Conservation (phyloP, 805 yeast genomes). For the Spathaspora passalidarum region DNA sequence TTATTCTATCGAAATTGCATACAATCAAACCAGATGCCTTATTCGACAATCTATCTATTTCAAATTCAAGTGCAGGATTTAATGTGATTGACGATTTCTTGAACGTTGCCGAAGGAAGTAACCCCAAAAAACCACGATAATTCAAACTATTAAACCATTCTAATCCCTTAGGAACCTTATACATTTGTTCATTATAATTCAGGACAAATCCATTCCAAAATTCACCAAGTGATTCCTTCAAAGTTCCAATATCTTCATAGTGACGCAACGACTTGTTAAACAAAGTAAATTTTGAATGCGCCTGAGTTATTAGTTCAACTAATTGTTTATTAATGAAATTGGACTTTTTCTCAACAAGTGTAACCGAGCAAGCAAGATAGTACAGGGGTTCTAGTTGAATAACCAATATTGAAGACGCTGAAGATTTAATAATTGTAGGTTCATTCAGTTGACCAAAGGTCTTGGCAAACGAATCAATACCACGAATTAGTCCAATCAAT, state of each 20-base stretch:
- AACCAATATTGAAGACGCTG: slow-evolving; percentile 24
- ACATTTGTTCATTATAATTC: slow-evolving; percentile 21
- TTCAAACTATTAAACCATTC: slow-evolving; percentile 36
- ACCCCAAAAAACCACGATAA: slow-evolving; percentile 34
- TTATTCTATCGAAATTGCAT: slow-evolving; percentile 21
- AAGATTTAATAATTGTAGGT: slow-evolving; percentile 21
- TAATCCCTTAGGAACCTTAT: slow-evolving; percentile 19
- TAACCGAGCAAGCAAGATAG: slow-evolving; percentile 25
- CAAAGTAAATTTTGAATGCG: slow-evolving; percentile 25
- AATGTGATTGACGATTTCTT: slow-evolving; percentile 28
- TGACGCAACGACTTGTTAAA: slow-evolving; percentile 22
- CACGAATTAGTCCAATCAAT: slow-evolving; percentile 34
- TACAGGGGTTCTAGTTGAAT: slow-evolving; percentile 23
- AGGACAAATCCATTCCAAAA: slow-evolving; percentile 30
- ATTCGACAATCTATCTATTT: slow-evolving; percentile 17
- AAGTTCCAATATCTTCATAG: slow-evolving; percentile 14
- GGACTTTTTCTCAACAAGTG: slow-evolving; percentile 15
- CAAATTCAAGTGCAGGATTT: slow-evolving; percentile 11
- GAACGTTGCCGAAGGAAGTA: slow-evolving; percentile 19
- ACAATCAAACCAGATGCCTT: slow-evolving; percentile 25
- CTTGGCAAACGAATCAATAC: slow-evolving; percentile 28
- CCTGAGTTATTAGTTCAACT: slow-evolving; percentile 15
- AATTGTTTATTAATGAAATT: slow-evolving; percentile 25
- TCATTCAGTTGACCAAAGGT: slow-evolving; percentile 17
- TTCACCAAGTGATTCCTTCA: slow-evolving; percentile 16